Conservation (phyloP, 495 filamentous ascomycete genomes). For the Aspergillus wentii region DNA sequence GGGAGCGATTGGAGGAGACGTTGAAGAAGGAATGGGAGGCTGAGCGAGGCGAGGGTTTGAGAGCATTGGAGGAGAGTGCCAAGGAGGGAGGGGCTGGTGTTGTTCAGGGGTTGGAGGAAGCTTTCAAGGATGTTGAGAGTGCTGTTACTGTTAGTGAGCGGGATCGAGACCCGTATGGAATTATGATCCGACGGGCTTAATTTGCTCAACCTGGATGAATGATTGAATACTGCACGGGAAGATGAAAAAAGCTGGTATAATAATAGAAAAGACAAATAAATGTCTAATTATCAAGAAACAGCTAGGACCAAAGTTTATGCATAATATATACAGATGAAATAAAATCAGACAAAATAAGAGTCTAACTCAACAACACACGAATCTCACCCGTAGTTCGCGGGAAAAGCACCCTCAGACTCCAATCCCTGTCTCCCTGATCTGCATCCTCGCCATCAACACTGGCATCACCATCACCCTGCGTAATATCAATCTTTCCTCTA, state of each 20-base stretch:
- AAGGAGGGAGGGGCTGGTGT: conserved; percentile 13
- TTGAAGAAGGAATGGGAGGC: conserved; percentile 52
- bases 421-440: conserved; percentile 34
- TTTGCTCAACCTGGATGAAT: too few relatives aligned
- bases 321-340: too few relatives aligned
- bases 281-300: too few relatives aligned
- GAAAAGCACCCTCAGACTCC: conserved; percentile 63
- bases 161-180: conserved; percentile 76
- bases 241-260: too few relatives aligned
- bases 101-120: conserved; percentile 35
- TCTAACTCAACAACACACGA: conserved; percentile 63
- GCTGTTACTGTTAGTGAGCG: conserved; percentile 68
- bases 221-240: too few relatives aligned
- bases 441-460: conserved; percentile 22
- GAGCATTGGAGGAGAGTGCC: conserved; percentile 23
- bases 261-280: too few relatives aligned
- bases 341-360: not conserved
- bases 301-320: too few relatives aligned
- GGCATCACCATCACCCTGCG: conserved; percentile 19
- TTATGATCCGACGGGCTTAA: conserved; percentile 56
- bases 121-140: conserved; percentile 44
- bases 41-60: conserved; percentile 31
- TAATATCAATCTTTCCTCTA: conserved; percentile 27
- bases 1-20: conserved; percentile 51
- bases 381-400: conserved; percentile 84